Evolutionary conservation across 352 stramenopile species (phyloP), one percentile per base, ranked within the genome.

Genomic region (Phytophthora podocarpi): DNA sequence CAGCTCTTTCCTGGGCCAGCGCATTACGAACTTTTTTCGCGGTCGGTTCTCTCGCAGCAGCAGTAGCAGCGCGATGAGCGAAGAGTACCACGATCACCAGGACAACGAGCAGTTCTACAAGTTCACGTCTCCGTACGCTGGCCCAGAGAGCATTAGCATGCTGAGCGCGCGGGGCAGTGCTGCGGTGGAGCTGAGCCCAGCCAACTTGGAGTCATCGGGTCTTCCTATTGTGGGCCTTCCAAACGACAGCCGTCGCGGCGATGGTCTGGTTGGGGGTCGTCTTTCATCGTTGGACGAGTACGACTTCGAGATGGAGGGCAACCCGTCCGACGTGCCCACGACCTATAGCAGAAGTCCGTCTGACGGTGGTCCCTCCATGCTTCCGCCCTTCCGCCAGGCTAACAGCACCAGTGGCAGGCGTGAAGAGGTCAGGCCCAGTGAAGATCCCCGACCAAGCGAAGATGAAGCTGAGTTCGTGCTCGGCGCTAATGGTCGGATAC

Each of bases 11-110:
- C 56, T 85, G 16, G 72, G 69, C 0, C 50, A 71, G 42, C 80
- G 82, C n/a, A 73, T 92, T 43, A 89, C 80, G 24, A 90, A 83
- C 65, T 64, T 92, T 27, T 82, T 92, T 41, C 76, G 80, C 7
- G 69, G 76, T 15, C 65, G 74, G 18, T 80, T 85, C 52, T 80
- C 71, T 24, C 74, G 56, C 20, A 83, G 72, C 32, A 85, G 69
- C 32, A 80, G 59, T 28, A 82, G 69, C 46, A 77, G 70, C 23
- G 50, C 39, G 15, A 77, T 67, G 65, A 76, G 70, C 18, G 70
- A 75, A 48, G 59, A 74, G 52, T 76, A 70, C 35, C 55, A 80
- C 23, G 59, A 67, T 36, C 18, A 75, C 64, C 41, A 61, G 55
- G 48, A 74, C 42, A 61, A 59, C 39, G 68, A 76, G 30, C 53